These are phyloP conservation scores for Yamadazyma atlantica DNA, from an alignment of 1,139 yeast species.

Conservation along the genomic window DNA sequence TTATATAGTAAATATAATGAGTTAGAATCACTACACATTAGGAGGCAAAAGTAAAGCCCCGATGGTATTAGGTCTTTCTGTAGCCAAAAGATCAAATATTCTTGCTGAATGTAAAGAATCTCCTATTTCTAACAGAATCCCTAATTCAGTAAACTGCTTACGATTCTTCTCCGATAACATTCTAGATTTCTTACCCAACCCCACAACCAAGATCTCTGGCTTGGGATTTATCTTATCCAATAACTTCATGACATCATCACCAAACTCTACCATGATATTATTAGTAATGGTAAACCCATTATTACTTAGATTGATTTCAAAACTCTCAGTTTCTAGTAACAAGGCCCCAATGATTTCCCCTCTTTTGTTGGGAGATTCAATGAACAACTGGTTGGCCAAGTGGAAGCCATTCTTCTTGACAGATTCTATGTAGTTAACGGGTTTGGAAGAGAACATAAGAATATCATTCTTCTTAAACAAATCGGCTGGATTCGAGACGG, in stretches of 20 bases:
- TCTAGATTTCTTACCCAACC: constrained; percentile 64
- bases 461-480: constrained; percentile 46
- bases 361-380: constrained; percentile 47
- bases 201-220: constrained; percentile 74
- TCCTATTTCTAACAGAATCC: constrained; percentile 68
- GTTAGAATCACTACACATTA: too few relatives aligned
- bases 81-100: constrained; percentile 71
- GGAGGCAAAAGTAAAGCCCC: constrained; percentile 76
- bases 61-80: constrained; percentile 72
- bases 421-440: constrained; percentile 45
- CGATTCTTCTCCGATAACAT: constrained; percentile 58
- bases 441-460: constrained; percentile 43
- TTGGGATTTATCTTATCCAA: constrained; percentile 66
- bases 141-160: constrained; percentile 50
- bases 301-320: constrained; percentile 52
- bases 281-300: constrained; percentile 38
- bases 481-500: constrained; percentile 48
- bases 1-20: too few relatives aligned
- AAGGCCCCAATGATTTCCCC: constrained; percentile 53
- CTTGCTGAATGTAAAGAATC: constrained; percentile 69
- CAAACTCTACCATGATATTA: constrained; percentile 46
- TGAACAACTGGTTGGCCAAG: constrained; percentile 35
- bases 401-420: constrained; percentile 43
- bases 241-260: constrained; percentile 42
- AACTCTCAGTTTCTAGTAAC: constrained; percentile 62